Evolutionary conservation across 108 stramenopile species (phyloP).

Genomic region (Halocafeteria seosinensis): DNA sequence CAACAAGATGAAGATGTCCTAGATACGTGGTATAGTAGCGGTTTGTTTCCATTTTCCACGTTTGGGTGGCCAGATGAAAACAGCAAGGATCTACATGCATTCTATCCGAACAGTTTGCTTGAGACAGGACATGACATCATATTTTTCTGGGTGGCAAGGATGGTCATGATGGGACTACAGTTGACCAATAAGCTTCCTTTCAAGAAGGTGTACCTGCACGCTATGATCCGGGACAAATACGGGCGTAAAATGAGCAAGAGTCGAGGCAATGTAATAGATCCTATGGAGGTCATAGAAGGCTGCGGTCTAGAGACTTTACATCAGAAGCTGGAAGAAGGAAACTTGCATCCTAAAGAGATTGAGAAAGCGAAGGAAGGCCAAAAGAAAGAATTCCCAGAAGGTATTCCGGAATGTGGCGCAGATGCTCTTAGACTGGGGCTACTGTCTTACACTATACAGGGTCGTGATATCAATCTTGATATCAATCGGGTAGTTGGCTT

Average conservation of each 20-base stretch:
- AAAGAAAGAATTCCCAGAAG: conserved; percentile 72
- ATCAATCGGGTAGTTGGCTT: conserved; percentile 91
- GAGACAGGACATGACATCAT: conserved; percentile 97
- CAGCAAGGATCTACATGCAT: conserved; percentile 79
- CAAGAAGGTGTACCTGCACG: conserved; percentile 88
- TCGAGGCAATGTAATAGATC: conserved; percentile 94
- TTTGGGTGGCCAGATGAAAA: conserved; percentile 84
- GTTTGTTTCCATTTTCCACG: conserved; percentile 95
- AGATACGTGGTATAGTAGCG: conserved; percentile 96
- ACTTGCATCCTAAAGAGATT: conserved; percentile 82
- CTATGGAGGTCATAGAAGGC: conserved; percentile 85
- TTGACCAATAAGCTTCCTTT: conserved; percentile 82
- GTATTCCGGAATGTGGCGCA: conserved; percentile 93
- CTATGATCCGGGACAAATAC: conserved; percentile 98
- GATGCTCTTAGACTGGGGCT: conserved; percentile 95
- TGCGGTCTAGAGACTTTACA: conserved; percentile 64
- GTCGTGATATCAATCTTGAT: conserved; percentile 91
- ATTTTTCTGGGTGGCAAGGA: conserved; percentile 99
- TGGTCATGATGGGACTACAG: conserved; percentile 99
- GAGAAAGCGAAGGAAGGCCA: conserved; percentile 81
- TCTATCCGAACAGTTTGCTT: conserved; percentile 92
- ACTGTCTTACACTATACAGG: conserved; percentile 87
- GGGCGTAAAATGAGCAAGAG: conserved; percentile 97
- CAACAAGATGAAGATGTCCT: conserved; percentile 91
- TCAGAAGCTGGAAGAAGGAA: conserved; percentile 65